Conservation (phyloP, 176 grass and related monocot species). For the Lolium rigidum region DNA sequence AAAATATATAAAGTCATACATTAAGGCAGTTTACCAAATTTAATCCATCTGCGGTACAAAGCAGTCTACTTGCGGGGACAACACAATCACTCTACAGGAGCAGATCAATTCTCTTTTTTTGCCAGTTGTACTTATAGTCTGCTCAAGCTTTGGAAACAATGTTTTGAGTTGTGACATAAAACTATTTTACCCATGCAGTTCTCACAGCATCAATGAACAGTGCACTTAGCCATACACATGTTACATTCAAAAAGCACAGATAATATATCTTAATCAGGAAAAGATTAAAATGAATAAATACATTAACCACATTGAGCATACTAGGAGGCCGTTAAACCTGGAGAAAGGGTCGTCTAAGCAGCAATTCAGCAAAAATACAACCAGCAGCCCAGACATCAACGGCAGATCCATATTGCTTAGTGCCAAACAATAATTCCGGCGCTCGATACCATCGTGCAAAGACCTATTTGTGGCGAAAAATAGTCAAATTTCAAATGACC, state of each 20-base stretch:
- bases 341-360: constrained; percentile 83
- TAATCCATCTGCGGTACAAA: constrained; percentile 28
- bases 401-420: constrained; percentile 95
- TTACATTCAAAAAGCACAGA: constrained; percentile 28
- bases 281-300: constrained; percentile 15
- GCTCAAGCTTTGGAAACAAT: constrained; percentile 20
- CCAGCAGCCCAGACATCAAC: constrained; percentile 98
- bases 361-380: constrained; percentile 98
- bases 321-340: constrained; percentile 56
- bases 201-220: constrained; percentile 30
- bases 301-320: constrained; percentile 34
- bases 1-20: constrained; percentile 19
- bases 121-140: neutral
- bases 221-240: neutral
- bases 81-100: neutral
- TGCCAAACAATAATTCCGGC: constrained; percentile 93
- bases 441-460: constrained; percentile 99
- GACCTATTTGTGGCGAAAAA: constrained; percentile 56
- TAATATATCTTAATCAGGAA: constrained; percentile 18
- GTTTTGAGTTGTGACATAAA: neutral
- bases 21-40: neutral
- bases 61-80: neutral
- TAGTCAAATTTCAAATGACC: constrained; percentile 15
- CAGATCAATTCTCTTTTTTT: neutral
- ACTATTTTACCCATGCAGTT: constrained; percentile 2